Evolutionary conservation across 352 stramenopile genomes (phyloP), one percentile per base, ranked within the genome.

Genomic region (Pythium oligandrum): DNA sequence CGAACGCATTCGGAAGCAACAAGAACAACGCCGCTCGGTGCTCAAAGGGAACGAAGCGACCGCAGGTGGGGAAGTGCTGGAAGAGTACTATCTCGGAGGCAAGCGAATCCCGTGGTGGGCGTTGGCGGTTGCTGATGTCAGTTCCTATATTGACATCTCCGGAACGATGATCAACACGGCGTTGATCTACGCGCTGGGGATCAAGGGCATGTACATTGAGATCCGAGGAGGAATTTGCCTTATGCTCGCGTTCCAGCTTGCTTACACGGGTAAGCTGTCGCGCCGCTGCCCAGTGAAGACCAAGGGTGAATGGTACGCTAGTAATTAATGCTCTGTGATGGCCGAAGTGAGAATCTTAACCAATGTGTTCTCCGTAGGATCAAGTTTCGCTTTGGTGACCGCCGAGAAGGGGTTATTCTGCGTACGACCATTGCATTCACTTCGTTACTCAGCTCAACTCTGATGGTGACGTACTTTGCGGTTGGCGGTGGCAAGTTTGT

Each of bases 81-180:
- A 91, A 40, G 76, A 88, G 44, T 91, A 91, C 59, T 89, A 91
- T 42, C 71, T 91, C 12, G 78, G 81, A 2, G 76, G 78, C 17
- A 68, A 76, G 4, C 68, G 67, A 33, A 85, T 91, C 49, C 72
- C 78, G 9, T 89, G 81, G 78, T 89, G 81, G 65, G 77, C 77
- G 30, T 62, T 91, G 12, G 81, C 74, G 6, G 63, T 91, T 40
- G 81, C 81, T 0, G 81, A 92, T 56, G 82, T 92, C 51, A 90
- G 78, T 64, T 88, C 76, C 51, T 92, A 92, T 59, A 92, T 92
- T 48, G 82, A 92, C 64, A 90, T 92, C 50, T 86, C 76, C 3
- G 78, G 81, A 1, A 91, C 81, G 4, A 91, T 91, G 78, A 91
- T 91, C 70, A 91, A 92, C 59, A 90, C 78, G 42, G 82, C 77